Base-by-base conservation (phyloP, 495 filamentous ascomycete species). In the Aspergillus bertholletiae region DNA sequence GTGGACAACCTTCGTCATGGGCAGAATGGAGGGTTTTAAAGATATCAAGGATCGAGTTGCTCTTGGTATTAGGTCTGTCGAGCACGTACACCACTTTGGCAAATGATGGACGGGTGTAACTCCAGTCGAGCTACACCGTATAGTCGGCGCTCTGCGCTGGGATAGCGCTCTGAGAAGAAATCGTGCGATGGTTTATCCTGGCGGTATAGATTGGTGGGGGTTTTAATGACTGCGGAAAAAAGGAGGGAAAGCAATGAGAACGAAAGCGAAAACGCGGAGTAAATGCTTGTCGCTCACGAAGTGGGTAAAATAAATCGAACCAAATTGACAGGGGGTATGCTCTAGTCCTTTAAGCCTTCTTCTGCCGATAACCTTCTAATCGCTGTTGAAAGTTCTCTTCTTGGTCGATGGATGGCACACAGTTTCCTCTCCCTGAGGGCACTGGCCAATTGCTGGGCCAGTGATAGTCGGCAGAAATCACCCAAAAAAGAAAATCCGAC, bases 71-170 rank as follows among this genome's bases (percentile, higher is more conserved):
- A 21, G 20, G 39, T 43, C 15, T 43, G 39, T 43, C 39, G 39
- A 43, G 39, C 20, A 55, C 60, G 39, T 59, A 63, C 56, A 54
- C 50, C 54, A 55, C 52, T 55, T 52, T n/a, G 41, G 43, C 22
- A 17, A 43, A 17, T 28, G 3, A 54, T 27, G 40, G 30, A 7
- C 30, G 57, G 56, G 53, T 47, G 54, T 52, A 56, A 53, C 56
- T 54, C 60, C 49, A 47, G 60, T 23, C 35, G 53, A 59, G 56
- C 51, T 51, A 24, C 54, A 49, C 51, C 60, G 35, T 44, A 53
- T 40, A 49, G 53, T 54, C 26, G 22, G 34, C 23, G 51, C 27
- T 46, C 47, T 50, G 54, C 43, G 49, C 18, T 30, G 35, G 51
- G 48, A 41, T 48, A 54, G 43, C 54, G 35, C 51, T 35, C 13